phyloP scores from a whole-genome alignment of 371 early-diverging fungal species.

The Massospora cicadina region DNA sequence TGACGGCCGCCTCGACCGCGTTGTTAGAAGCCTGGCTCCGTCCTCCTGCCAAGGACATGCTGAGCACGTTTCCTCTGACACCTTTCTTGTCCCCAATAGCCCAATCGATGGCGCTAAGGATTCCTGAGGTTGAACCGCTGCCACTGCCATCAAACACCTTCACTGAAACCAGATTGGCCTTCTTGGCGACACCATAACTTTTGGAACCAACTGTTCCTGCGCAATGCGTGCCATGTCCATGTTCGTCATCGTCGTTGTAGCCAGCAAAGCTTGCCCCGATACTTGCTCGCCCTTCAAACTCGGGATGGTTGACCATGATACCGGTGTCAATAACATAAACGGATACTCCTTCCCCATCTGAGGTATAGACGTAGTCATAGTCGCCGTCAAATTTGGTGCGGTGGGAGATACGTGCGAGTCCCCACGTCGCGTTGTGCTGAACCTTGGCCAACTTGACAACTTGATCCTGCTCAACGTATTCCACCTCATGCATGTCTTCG shows the following conservation, averaged over 20 bases:
- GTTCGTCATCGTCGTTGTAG: conserved; percentile 23
- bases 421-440: conserved; percentile 19
- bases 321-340: conserved; percentile 36
- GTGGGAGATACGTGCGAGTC: conserved; percentile 34
- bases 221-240: conserved; percentile 54
- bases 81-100: conserved; percentile 21
- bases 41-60: conserved; percentile 91
- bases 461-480: neutral
- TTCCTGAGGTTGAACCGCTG: conserved; percentile 14
- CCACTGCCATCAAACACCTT: conserved; percentile 29
- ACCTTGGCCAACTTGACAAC: conserved; percentile 5
- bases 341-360: conserved; percentile 24
- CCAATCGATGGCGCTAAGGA: conserved; percentile 17
- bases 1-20: conserved; percentile 67
- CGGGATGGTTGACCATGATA: conserved; percentile 24
- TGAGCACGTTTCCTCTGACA: conserved; percentile 68
- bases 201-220: conserved; percentile 60
- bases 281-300: conserved; percentile 29
- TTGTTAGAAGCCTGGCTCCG: conserved; percentile 62
- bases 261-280: conserved; percentile 49
- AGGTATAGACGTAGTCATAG: conserved; percentile 15
- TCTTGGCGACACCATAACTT: conserved; percentile 43
- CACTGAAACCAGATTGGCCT: conserved; percentile 31
- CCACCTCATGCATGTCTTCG: neutral
- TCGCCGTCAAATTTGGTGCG: conserved; percentile 14